A percentile compares a stretch with the other conserved stretches of the same genome.
Evolutionary conservation across 1,139 yeast species (phyloP).

Genomic region (Pneumocystis oryctolagi): DNA sequence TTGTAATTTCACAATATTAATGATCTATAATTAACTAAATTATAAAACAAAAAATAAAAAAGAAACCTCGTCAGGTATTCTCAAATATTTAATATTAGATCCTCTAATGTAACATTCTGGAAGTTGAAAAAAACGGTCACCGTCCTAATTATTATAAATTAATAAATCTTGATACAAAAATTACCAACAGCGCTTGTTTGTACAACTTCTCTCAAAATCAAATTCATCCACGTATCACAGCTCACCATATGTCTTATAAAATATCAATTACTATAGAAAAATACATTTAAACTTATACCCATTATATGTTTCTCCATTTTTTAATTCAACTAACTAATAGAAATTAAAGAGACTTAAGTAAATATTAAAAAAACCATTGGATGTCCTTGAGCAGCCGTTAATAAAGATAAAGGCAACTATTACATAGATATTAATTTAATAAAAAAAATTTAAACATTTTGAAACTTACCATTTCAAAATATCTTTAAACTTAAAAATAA

Average conservation of each 20-base stretch:
- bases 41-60: constrained; percentile 16
- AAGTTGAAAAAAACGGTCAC: constrained; percentile 49
- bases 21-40: constrained; percentile 49
- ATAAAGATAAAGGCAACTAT: constrained; percentile 71
- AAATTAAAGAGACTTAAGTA: not conserved
- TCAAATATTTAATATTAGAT: constrained; percentile 49
- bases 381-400: constrained; percentile 83
- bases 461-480: not conserved
- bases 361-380: constrained; percentile 31
- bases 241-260: constrained; percentile 39
- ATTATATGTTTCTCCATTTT: constrained; percentile 77
- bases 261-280: not conserved
- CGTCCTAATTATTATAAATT: constrained; percentile 26
- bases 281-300: constrained; percentile 29
- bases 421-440: not conserved
- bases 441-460: not conserved
- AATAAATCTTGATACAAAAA: constrained; percentile 1
- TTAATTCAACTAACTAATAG: constrained; percentile 56
- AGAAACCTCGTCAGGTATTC: constrained; percentile 38
- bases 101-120: constrained; percentile 80
- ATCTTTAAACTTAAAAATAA: not conserved
- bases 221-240: constrained; percentile 94
- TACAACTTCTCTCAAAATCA: constrained; percentile 64
- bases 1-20: constrained; percentile 50
- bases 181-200: constrained; percentile 41